Base-by-base conservation (phyloP, 495 filamentous ascomycete species). In the Aspergillus indologenus region DNA sequence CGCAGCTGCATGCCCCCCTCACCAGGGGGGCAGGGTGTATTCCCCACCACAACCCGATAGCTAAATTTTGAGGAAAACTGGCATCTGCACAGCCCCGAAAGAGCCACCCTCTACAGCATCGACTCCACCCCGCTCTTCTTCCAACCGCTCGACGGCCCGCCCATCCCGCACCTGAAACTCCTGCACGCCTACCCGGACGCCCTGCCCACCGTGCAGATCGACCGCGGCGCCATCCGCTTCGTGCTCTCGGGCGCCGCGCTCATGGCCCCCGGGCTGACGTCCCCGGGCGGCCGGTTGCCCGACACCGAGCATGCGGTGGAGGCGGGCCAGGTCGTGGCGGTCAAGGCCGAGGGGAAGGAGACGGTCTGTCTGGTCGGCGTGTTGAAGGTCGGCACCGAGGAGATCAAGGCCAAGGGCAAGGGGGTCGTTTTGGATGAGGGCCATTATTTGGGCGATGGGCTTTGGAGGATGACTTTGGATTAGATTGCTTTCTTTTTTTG, bases 161-260 rank as follows among this genome's bases (percentile, higher is more conserved):
- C 84, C 17, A 81, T 95, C 45, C 94, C 94, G 1, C 92, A 96
- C 68, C 85, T 94, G 2, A 77, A 78, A 17, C 83, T 93, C 57
- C 80, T 93, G 24, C 90, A 93, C 74, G 76, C 82, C 53, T 81
- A 75, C 61, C 80, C 80, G 1, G 61, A 70, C 52, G 77, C 75
- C 42, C 63, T 82, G 40, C 73, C 76, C 6, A 79, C 71, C n/a
- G 72, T 83, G 57, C 77, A 79, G 31, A 92, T 96, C 67, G 93
- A 98, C 73, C 86, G 94, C 51, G 94, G 94, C 53, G 94, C 95
- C 0, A 97, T 98, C 72, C 90, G 95, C 58, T 98, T 98, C 75
- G 93, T 98, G 26, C 82, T 98, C 0, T 87, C 85, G 2, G 94
- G 94, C 21, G 94, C 94, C 0, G 88, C 92, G 54, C 85, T 98